phyloP scores from a whole-genome alignment of 2,329 filamentous ascomycete species.

The Colletotrichum abscissum region DNA sequence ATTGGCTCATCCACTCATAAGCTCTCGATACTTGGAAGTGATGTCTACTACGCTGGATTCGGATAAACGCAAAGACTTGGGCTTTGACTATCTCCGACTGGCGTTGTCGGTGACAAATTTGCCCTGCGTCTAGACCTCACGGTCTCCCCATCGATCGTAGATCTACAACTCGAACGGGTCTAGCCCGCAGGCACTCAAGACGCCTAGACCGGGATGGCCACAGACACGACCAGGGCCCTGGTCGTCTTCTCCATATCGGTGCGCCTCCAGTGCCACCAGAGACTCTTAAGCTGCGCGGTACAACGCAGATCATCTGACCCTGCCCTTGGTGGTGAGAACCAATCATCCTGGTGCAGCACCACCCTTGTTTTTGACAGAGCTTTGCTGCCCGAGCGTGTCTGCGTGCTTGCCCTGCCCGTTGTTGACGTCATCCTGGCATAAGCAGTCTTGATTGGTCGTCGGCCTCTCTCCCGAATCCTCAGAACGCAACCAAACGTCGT shows the following conservation, averaged over 20 bases:
- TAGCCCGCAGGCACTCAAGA: constrained; percentile 28
- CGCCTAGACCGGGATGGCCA: constrained; percentile 41
- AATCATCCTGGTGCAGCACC: neutral
- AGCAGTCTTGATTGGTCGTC: neutral
- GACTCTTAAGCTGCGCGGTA: constrained; percentile 19
- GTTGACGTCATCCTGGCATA: constrained; percentile 30
- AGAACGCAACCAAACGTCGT: constrained; percentile 5
- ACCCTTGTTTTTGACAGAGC: constrained; percentile 1
- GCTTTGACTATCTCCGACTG: constrained; percentile 14
- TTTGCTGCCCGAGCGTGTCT: constrained; percentile 16
- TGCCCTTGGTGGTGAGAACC: neutral
- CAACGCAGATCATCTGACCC: constrained; percentile 33
- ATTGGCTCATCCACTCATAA: neutral
- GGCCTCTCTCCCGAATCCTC: neutral
- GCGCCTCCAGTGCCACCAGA: constrained; percentile 30
- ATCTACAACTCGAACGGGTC: constrained; percentile 26
- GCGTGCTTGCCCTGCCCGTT: neutral
- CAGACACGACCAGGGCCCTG: constrained; percentile 26
- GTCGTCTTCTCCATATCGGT: constrained; percentile 19
- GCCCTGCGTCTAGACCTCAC: constrained; percentile 30
- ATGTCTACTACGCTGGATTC: constrained; percentile 22
- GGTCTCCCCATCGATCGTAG: constrained; percentile 32
- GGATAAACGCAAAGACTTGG: constrained; percentile 23
- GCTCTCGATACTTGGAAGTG: neutral
- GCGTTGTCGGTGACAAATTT: constrained; percentile 21